phyloP scores from a whole-genome alignment of 352 stramenopile species.

The Elongisporangium prolatum region DNA sequence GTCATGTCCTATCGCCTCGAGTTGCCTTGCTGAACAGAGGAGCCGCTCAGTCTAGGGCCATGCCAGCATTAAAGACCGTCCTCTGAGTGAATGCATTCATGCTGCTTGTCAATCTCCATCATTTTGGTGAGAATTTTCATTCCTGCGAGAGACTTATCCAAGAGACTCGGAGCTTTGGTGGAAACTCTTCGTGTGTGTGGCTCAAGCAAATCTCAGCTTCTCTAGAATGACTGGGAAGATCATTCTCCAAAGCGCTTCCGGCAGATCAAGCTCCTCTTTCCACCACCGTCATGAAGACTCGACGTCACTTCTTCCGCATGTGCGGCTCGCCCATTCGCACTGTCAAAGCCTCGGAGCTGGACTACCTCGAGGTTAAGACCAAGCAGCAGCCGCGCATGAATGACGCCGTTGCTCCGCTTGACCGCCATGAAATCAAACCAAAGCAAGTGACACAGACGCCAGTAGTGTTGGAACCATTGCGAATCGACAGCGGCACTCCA shows the following conservation, averaged over 20 bases:
- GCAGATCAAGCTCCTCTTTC: background rate
- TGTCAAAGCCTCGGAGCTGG: slow-evolving; percentile 32
- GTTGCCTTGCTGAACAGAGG: slow-evolving; percentile 1
- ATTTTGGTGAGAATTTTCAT: background rate
- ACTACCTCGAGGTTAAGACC: slow-evolving; percentile 31
- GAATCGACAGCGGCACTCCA: background rate
- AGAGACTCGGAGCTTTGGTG: no score
- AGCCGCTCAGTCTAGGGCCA: background rate
- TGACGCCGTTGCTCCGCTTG: slow-evolving; percentile 23
- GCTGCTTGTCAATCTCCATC: background rate
- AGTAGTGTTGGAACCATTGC: background rate
- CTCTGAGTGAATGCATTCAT: background rate
- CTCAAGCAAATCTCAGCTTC: background rate
- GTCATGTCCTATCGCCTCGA: slow-evolving; percentile 16
- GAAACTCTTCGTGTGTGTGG: background rate
- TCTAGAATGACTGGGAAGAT: no score
- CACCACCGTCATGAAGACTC: background rate
- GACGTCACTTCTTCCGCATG: slow-evolving; percentile 57
- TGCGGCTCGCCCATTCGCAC: slow-evolving; percentile 80
- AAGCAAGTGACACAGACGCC: background rate
- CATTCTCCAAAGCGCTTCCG: background rate
- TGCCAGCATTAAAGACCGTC: background rate
- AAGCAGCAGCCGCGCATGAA: slow-evolving; percentile 21
- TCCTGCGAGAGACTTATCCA: no score
- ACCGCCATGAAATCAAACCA: slow-evolving; percentile 19